Conservation (phyloP, 768 basidiomycete species). For the Rhodotorula diobovata region DNA sequence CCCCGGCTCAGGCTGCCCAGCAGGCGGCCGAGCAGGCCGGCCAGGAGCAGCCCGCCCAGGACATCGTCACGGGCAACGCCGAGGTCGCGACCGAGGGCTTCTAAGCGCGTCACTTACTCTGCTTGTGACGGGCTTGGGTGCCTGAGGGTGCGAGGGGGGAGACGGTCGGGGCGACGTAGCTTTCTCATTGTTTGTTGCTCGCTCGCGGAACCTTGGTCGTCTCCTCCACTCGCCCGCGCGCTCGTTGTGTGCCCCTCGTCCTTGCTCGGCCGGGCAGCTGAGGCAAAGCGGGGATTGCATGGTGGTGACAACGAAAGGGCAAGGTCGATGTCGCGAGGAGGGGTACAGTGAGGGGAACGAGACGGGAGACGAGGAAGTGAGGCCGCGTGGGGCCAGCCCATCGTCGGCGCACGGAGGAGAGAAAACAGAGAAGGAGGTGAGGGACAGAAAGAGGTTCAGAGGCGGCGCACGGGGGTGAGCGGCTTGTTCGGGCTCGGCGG, state of each 20-base stretch:
- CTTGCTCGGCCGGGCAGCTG: too few relatives aligned
- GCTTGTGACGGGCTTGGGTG: too few relatives aligned
- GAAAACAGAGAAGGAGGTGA: not conserved
- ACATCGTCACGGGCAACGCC: constrained; percentile 2
- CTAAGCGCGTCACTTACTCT: not conserved
- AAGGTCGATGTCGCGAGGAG: not conserved
- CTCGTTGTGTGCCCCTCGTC: too few relatives aligned
- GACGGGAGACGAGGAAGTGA: not conserved
- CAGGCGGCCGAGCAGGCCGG: constrained; percentile 22
- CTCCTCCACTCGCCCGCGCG: not conserved
- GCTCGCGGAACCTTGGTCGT: not conserved
- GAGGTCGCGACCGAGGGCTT: constrained; percentile 22
- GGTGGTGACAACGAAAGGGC: not conserved
- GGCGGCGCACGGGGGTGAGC: not conserved
- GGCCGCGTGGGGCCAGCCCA: too few relatives aligned
- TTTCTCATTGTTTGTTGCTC: not conserved
- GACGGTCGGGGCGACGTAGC: not conserved
- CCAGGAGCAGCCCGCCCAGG: constrained; percentile 15
- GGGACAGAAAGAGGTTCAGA: not conserved
- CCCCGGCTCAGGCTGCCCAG: constrained; percentile 27
- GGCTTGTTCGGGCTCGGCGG: not conserved
- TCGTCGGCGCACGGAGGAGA: too few relatives aligned
- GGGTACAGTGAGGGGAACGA: not conserved
- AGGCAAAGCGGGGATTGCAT: not conserved
- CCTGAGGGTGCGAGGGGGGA: not conserved